These are phyloP conservation scores for Penicillium paxilli DNA, from an alignment of 495 filamentous ascomycete genomes.

Conservation along the genomic window DNA sequence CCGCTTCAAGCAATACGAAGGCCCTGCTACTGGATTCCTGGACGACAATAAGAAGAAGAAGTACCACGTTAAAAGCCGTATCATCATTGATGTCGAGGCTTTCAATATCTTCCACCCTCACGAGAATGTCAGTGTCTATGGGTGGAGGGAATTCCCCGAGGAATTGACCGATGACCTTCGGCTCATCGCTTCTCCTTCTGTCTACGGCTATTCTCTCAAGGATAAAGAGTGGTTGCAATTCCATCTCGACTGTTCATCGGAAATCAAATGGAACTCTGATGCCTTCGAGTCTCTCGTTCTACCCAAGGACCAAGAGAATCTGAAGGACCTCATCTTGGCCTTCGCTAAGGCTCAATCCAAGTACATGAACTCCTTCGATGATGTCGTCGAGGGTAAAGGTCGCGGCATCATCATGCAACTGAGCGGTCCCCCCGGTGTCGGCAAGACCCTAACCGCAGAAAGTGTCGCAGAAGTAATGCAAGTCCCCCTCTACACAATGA, in stretches of 20 bases:
- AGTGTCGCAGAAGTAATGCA: slow-evolving; percentile 33
- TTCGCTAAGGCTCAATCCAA: slow-evolving; percentile 31
- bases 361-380: slow-evolving; percentile 26
- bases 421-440: slow-evolving; percentile 41
- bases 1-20: slow-evolving; percentile 62
- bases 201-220: slow-evolving; percentile 29
- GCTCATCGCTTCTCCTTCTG: slow-evolving; percentile 15
- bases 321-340: slow-evolving; percentile 33
- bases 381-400: slow-evolving; percentile 34
- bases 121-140: slow-evolving; percentile 22
- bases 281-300: slow-evolving; percentile 60
- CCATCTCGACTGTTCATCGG: slow-evolving; percentile 32
- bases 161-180: slow-evolving; percentile 16
- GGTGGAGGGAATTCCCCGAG: neutral
- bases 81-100: slow-evolving; percentile 55
- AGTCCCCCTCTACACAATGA: slow-evolving; percentile 42
- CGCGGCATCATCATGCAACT: slow-evolving; percentile 40
- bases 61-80: slow-evolving; percentile 52
- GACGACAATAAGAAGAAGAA: slow-evolving; percentile 30
- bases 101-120: slow-evolving; percentile 38
- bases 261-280: slow-evolving; percentile 51
- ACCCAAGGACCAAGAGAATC: slow-evolving; percentile 17
- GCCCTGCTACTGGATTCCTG: slow-evolving; percentile 38
- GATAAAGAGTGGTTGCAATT: slow-evolving; percentile 45
- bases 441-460: slow-evolving; percentile 46